These are phyloP conservation scores for Alternaria angustiovoidea DNA, from an alignment of 2,329 filamentous ascomycete genomes.

Conservation along the genomic window DNA sequence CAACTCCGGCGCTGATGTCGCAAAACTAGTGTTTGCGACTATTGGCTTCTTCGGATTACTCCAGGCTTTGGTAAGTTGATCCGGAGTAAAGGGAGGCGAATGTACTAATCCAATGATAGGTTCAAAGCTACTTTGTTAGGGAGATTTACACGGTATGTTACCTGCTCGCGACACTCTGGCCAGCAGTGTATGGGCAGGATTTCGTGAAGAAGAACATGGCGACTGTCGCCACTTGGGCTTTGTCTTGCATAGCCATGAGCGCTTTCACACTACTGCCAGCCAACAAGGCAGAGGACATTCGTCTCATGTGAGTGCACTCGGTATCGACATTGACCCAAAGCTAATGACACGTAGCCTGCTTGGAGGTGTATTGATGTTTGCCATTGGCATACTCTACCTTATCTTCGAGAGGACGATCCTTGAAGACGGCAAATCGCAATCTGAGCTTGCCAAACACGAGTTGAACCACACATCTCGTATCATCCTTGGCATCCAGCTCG, in stretches of 20 bases:
- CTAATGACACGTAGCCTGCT: conserved; percentile 63
- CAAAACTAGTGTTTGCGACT: conserved; percentile 69
- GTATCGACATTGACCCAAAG: too few relatives aligned
- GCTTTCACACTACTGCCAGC: conserved; percentile 88
- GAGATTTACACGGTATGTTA: conserved; percentile 87
- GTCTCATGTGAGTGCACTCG: conserved; percentile 69
- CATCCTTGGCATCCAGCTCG: conserved; percentile 75
- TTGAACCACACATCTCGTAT: conserved; percentile 62
- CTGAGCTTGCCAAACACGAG: conserved; percentile 35
- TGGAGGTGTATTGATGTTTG: conserved; percentile 80
- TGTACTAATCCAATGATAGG: conserved; percentile 59
- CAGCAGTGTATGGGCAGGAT: conserved; percentile 72
- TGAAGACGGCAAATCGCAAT: conserved; percentile 50
- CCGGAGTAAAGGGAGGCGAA: neutral
- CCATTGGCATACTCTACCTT: conserved; percentile 79
- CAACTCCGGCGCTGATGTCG: conserved; percentile 64
- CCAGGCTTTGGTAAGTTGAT: conserved; percentile 68
- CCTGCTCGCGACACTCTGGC: conserved; percentile 79
- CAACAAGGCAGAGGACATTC: conserved; percentile 80
- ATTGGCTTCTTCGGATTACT: conserved; percentile 77
- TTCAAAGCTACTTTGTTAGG: conserved; percentile 89
- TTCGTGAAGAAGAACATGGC: conserved; percentile 74
- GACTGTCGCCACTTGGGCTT: conserved; percentile 74
- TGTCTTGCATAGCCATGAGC: conserved; percentile 85
- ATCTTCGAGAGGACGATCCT: conserved; percentile 75